phyloP scores from a whole-genome alignment of 176 grass and related monocot species.

The Carex scoparia region DNA sequence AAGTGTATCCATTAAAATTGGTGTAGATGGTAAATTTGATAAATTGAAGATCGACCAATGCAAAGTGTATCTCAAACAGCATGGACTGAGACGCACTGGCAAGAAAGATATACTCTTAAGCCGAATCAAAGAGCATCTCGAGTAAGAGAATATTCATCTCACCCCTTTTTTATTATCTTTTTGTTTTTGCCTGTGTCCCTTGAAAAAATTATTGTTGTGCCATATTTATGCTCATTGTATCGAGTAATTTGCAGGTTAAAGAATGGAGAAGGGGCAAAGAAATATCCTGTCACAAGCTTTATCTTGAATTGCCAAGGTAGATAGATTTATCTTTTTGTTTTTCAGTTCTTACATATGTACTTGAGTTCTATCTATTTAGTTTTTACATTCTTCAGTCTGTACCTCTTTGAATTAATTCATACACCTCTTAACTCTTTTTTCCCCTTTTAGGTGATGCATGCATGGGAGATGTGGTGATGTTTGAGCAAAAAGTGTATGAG shows the following conservation, averaged over 20 bases:
- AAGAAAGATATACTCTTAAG: slow-evolving; percentile 53
- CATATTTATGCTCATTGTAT: slow-evolving; percentile 11
- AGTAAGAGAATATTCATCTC: slow-evolving; percentile 31
- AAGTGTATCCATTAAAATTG: neutral
- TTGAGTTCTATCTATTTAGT: neutral
- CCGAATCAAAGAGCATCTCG: slow-evolving; percentile 50
- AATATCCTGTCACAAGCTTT: slow-evolving; percentile 59
- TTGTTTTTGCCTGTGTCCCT: neutral
- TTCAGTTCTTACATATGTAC: neutral
- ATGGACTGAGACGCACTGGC: slow-evolving; percentile 55
- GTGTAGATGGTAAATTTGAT: slow-evolving; percentile 45
- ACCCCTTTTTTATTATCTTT: neutral
- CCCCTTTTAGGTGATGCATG: slow-evolving; percentile 54
- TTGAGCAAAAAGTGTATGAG: slow-evolving; percentile 67
- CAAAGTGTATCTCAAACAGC: slow-evolving; percentile 62
- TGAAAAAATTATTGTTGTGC: neutral
- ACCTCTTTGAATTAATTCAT: slow-evolving; percentile 2
- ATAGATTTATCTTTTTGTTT: neutral
- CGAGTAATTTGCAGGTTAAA: slow-evolving; percentile 42
- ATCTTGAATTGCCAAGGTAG: slow-evolving; percentile 66
- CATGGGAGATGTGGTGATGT: slow-evolving; percentile 66
- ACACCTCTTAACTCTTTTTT: slow-evolving; percentile 10
- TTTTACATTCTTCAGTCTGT: neutral
- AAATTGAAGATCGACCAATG: slow-evolving; percentile 55
- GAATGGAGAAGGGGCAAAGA: slow-evolving; percentile 36